Percentiles rank a stretch among this genome's conserved stretches.
phyloP scores from a whole-genome alignment of 805 yeast species.

The Ogataea nonfermentans region DNA sequence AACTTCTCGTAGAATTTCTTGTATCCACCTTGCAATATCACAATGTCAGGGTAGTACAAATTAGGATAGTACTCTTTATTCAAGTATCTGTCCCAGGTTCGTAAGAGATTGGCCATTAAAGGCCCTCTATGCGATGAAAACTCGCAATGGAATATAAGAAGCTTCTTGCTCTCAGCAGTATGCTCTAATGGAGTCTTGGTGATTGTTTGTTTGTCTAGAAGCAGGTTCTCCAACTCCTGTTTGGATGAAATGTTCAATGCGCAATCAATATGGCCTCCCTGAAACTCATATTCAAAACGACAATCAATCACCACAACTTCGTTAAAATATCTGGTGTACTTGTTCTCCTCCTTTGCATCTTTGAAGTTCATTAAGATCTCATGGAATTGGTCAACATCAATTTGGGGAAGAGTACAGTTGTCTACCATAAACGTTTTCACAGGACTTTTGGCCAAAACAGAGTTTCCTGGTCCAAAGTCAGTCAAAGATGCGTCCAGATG shows the following conservation, averaged over 20 bases:
- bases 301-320: constrained; percentile 73
- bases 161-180: constrained; percentile 32
- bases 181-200: constrained; percentile 24
- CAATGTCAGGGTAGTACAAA: constrained; percentile 83
- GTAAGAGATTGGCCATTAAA: constrained; percentile 78
- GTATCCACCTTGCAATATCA: constrained; percentile 90
- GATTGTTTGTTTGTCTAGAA: constrained; percentile 35
- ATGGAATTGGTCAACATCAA: constrained; percentile 55
- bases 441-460: constrained; percentile 30
- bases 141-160: constrained; percentile 91
- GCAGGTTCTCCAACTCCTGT: constrained; percentile 58
- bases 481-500: constrained; percentile 14
- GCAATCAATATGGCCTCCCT: constrained; percentile 88
- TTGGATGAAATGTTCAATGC: constrained; percentile 78
- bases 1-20: constrained; percentile 65
- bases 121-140: constrained; percentile 95
- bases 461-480: constrained; percentile 21
- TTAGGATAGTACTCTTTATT: constrained; percentile 78
- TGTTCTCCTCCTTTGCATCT: constrained; percentile 30
- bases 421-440: constrained; percentile 44
- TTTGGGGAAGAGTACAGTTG: constrained; percentile 69
- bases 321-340: constrained; percentile 48
- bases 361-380: constrained; percentile 47
- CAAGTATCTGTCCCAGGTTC: constrained; percentile 75
- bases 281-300: constrained; percentile 86